Conservation (phyloP, 2,329 filamentous ascomycete genomes). For the Aspergillus sp. region DNA sequence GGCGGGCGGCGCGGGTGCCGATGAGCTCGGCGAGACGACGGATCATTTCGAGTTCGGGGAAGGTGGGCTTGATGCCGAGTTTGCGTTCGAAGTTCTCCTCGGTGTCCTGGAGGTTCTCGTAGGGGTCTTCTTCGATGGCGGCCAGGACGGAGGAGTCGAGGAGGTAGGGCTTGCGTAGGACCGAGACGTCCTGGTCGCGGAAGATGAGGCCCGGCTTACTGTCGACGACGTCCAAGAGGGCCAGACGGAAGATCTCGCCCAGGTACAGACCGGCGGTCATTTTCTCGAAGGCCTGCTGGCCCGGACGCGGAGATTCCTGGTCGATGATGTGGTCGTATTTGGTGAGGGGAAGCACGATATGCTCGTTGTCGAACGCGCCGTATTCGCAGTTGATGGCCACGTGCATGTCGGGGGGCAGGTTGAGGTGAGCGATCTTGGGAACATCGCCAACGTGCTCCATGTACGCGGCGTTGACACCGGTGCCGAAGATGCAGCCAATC, state of each 20-base stretch:
- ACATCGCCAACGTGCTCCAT: slow-evolving; percentile 90
- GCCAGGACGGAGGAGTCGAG: slow-evolving; percentile 92
- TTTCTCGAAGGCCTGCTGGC: slow-evolving; percentile 94
- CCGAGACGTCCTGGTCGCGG: slow-evolving; percentile 68
- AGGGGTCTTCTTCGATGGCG: slow-evolving; percentile 88
- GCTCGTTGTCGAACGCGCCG: slow-evolving; percentile 93
- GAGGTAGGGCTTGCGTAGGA: slow-evolving; percentile 76
- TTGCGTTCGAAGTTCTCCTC: slow-evolving; percentile 70
- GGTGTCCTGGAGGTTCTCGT: slow-evolving; percentile 89
- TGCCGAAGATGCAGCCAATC: slow-evolving; percentile 97
- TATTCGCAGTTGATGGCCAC: slow-evolving; percentile 98
- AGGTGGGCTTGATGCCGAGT: slow-evolving; percentile 62
- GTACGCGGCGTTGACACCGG: slow-evolving; percentile 95
- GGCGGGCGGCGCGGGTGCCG: slow-evolving; percentile 82
- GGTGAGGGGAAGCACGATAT: slow-evolving; percentile 76
- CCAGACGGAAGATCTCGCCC: slow-evolving; percentile 86
- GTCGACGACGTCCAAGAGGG: slow-evolving; percentile 77
- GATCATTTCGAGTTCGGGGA: slow-evolving; percentile 78
- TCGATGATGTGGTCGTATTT: slow-evolving; percentile 82
- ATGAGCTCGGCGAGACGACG: slow-evolving; percentile 88
- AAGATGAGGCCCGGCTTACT: slow-evolving; percentile 69
- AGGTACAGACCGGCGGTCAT: slow-evolving; percentile 95
- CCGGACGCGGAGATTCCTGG: slow-evolving; percentile 81
- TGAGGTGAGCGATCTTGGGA: slow-evolving; percentile 87
- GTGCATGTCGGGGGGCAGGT: slow-evolving; percentile 70